Evolutionary conservation across 2,329 filamentous ascomycete genomes (phyloP).

Genomic region (Sarocladiaceae sp.): DNA sequence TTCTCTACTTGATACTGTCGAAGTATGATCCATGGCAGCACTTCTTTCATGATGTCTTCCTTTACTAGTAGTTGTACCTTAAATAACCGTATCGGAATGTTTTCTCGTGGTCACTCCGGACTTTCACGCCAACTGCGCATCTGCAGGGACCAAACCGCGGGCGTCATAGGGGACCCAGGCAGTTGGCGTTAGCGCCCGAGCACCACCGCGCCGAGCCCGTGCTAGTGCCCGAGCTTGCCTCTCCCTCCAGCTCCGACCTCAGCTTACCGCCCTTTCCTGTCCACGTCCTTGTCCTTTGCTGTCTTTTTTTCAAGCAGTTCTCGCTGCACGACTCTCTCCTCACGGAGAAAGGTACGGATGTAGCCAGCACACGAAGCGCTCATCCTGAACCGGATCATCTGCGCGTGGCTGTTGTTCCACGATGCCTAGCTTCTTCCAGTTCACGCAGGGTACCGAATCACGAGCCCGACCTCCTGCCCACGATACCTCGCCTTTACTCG

Average conservation of each 20-base stretch:
- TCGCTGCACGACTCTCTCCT: background rate
- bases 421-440: conserved; percentile 65
- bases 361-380: conserved; percentile 5
- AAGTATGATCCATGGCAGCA: background rate
- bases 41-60: too few species aligned
- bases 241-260: conserved; percentile 1
- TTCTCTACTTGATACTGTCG: background rate
- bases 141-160: background rate
- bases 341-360: background rate
- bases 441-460: conserved; percentile 61
- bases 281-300: background rate
- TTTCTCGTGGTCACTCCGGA: too few species aligned
- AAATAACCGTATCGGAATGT: too few species aligned
- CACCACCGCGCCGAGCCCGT: background rate
- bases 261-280: conserved; percentile 2
- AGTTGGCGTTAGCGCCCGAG: conserved; percentile 1
- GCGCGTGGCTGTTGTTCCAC: conserved; percentile 9
- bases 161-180: background rate
- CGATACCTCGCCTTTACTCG: conserved; percentile 57
- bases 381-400: background rate
- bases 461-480: conserved; percentile 38
- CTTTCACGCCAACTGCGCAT: background rate
- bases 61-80: too few species aligned
- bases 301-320: background rate
- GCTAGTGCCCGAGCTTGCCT: conserved; percentile 4